These are phyloP conservation scores for Vanrija sp. DNA, from an alignment of 1,284 basidiomycete genomes.

Conservation along the genomic window DNA sequence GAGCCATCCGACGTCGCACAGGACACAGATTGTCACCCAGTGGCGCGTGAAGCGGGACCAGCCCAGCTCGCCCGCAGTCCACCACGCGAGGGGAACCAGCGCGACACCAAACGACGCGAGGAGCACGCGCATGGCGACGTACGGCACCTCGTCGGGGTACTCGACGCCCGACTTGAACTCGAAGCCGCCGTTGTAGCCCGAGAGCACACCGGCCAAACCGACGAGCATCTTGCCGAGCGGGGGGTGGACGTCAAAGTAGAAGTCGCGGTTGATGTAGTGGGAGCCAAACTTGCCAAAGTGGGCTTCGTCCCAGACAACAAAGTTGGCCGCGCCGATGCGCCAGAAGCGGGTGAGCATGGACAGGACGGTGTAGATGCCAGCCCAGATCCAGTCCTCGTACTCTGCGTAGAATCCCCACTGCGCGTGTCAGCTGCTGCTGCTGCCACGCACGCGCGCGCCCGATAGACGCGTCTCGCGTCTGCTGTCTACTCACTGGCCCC, in stretches of 20 bases:
- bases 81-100: conserved; percentile 95
- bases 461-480: too few species aligned
- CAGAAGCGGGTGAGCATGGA: conserved; percentile 93
- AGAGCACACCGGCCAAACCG: conserved; percentile 81
- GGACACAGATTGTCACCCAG: conserved; percentile 87
- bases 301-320: conserved; percentile 98
- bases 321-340: conserved; percentile 79
- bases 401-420: conserved; percentile 74
- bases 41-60: conserved; percentile 88
- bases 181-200: conserved; percentile 86
- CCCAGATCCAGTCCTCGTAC: conserved; percentile 75
- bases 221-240: conserved; percentile 99
- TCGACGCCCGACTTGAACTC: conserved; percentile 90
- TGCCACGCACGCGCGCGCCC: too few species aligned
- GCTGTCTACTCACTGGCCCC: conserved; percentile 35
- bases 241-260: conserved; percentile 72
- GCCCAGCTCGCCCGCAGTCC: conserved; percentile 89
- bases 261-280: conserved; percentile 67
- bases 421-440: neutral
- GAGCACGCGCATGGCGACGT: conserved; percentile 90
- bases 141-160: conserved; percentile 84
- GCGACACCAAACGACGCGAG: conserved; percentile 89
- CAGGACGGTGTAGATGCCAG: conserved; percentile 83
- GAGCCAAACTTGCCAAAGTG: conserved; percentile 97
- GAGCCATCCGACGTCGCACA: conserved; percentile 91